Conservation (phyloP, 75 land plant genomes). For the Selaginella tamariscina region DNA sequence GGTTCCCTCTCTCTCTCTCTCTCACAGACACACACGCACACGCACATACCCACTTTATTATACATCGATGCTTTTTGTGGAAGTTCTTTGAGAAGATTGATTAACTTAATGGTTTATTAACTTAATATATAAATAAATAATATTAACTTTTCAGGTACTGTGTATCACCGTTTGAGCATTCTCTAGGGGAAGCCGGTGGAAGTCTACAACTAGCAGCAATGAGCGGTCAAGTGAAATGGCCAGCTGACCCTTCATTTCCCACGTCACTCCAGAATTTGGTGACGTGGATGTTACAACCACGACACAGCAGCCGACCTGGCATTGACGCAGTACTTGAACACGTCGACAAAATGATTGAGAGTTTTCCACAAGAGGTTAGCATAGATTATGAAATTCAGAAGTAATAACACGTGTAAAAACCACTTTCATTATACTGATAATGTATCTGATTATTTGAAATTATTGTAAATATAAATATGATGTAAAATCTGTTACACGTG, state of each 20-base stretch:
- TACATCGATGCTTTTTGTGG: too few relatives aligned
- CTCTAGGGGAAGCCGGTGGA: conserved; percentile 84
- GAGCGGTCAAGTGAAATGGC: conserved; percentile 89
- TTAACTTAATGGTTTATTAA: neutral
- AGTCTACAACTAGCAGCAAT: conserved; percentile 83
- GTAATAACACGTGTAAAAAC: neutral
- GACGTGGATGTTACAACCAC: conserved; percentile 90
- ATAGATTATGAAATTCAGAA: too few relatives aligned
- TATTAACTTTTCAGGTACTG: conserved; percentile 54
- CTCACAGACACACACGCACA: too few relatives aligned
- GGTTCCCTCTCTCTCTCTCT: too few relatives aligned
- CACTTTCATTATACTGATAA: neutral
- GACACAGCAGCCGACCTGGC: conserved; percentile 55
- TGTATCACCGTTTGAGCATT: conserved; percentile 85
- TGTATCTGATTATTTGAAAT: neutral
- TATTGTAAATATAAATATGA: neutral
- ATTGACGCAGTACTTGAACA: conserved; percentile 77
- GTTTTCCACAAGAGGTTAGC: conserved; percentile 35
- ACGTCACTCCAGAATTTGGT: conserved; percentile 75
- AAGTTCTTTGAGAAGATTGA: neutral
- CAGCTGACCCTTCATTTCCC: conserved; percentile 70
- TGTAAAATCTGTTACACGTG: neutral
- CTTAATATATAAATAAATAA: neutral
- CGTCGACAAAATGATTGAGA: conserved; percentile 69
- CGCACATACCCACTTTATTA: too few relatives aligned